phyloP scores from a whole-genome alignment of 73 alveolate species.

The Paraurostyla sp. region DNA sequence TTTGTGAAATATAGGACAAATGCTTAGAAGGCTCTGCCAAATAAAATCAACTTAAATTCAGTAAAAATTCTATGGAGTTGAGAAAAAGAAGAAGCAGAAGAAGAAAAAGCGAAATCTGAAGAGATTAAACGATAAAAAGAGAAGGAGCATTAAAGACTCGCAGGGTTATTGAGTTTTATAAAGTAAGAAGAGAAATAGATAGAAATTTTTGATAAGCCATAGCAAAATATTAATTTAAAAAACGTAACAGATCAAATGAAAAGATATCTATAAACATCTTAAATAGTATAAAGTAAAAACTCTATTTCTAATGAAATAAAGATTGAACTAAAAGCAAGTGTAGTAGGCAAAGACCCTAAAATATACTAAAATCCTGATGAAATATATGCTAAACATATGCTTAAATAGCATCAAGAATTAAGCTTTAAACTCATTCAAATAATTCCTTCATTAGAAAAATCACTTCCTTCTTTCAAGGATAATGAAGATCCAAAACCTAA shows the following conservation, averaged over 20 bases:
- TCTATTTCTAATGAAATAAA: neutral
- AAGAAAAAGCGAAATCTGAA: neutral
- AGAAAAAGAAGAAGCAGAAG: constrained; percentile 40
- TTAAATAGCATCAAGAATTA: constrained; percentile 10
- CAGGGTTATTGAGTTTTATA: neutral
- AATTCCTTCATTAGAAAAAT: neutral
- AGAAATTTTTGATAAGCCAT: neutral
- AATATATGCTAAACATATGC: neutral
- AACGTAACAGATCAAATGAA: neutral
- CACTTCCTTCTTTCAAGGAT: neutral
- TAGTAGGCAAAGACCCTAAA: constrained; percentile 40
- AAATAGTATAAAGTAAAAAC: too few relatives aligned
- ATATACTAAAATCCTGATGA: constrained; percentile 8
- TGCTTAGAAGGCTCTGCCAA: neutral
- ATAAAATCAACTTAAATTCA: neutral
- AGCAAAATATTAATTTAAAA: neutral
- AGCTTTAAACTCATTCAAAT: neutral
- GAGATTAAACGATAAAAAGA: neutral
- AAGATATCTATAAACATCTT: too few relatives aligned
- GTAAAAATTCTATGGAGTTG: constrained; percentile 38
- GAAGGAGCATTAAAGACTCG: neutral
- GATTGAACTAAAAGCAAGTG: neutral
- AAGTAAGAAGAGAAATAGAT: neutral
- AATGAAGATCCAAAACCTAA: constrained; percentile 1
- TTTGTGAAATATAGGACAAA: constrained; percentile 31